phyloP scores from a whole-genome alignment of 2,329 filamentous ascomycete species.

The Neopestalotiopsis sp. region DNA sequence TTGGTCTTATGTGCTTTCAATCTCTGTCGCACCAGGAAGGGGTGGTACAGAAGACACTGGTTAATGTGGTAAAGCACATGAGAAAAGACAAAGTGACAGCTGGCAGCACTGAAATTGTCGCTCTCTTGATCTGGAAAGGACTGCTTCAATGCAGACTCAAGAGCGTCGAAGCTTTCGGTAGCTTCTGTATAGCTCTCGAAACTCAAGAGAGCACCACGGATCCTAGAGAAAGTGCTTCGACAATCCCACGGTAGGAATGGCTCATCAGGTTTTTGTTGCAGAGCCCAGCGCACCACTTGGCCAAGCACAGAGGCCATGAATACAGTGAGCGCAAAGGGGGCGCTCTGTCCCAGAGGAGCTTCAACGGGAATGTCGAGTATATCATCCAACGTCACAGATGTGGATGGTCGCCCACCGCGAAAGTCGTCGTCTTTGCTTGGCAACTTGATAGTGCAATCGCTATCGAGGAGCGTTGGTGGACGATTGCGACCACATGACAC shows the following conservation, averaged over 20 bases:
- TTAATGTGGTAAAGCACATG: conserved; percentile 3
- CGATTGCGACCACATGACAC: not conserved
- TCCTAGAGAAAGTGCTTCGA: not conserved
- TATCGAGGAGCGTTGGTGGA: not conserved
- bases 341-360: not conserved
- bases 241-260: not conserved
- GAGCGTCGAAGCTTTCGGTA: not conserved
- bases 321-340: not conserved
- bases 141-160: not conserved
- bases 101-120: not conserved
- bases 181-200: conserved; percentile 1
- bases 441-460: not conserved
- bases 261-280: not conserved
- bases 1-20: not conserved
- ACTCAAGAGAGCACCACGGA: not conserved
- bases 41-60: not conserved
- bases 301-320: conserved; percentile 3
- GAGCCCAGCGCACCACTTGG: not conserved
- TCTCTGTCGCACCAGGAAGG: not conserved
- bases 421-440: not conserved
- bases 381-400: not conserved
- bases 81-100: conserved; percentile 1
- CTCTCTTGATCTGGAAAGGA: not conserved
- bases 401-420: not conserved
- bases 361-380: not conserved